Conservation (phyloP, 2,329 filamentous ascomycete genomes). For the Fusarium caatingaense region DNA sequence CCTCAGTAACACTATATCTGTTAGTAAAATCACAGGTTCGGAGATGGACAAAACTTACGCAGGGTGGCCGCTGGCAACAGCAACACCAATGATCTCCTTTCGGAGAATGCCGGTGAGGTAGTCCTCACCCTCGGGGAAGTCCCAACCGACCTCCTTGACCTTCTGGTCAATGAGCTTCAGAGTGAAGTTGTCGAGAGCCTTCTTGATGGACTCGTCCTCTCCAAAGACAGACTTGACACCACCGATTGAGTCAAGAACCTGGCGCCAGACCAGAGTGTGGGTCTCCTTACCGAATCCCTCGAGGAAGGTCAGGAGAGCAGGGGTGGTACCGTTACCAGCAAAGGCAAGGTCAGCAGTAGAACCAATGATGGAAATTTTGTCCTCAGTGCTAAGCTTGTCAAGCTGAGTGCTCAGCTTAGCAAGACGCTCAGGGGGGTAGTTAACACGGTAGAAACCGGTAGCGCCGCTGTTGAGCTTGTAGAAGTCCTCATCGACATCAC, state of each 20-base stretch:
- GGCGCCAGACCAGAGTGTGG: slow-evolving; percentile 90
- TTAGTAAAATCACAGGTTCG: slow-evolving; percentile 37
- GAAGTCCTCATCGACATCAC: slow-evolving; percentile 79
- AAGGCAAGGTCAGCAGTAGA: slow-evolving; percentile 91
- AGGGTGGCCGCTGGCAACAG: slow-evolving; percentile 81
- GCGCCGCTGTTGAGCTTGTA: slow-evolving; percentile 95
- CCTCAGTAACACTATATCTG: slow-evolving; percentile 68
- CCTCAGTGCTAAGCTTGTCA: slow-evolving; percentile 80
- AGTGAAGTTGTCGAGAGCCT: slow-evolving; percentile 81
- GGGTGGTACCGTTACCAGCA: slow-evolving; percentile 84
- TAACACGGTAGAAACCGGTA: slow-evolving; percentile 90
- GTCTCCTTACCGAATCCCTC: slow-evolving; percentile 85
- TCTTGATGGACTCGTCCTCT: slow-evolving; percentile 76
- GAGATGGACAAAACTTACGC: slow-evolving; percentile 62
- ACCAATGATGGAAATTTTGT: slow-evolving; percentile 92
- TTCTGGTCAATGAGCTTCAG: slow-evolving; percentile 80
- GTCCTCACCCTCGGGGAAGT: slow-evolving; percentile 80
- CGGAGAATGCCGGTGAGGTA: slow-evolving; percentile 86
- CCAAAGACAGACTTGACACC: slow-evolving; percentile 88
- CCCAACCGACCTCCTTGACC: slow-evolving; percentile 86
- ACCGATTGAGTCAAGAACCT: slow-evolving; percentile 80
- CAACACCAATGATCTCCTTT: slow-evolving; percentile 80
- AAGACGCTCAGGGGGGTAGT: slow-evolving; percentile 88
- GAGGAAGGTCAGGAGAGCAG: slow-evolving; percentile 83
- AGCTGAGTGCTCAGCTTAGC: slow-evolving; percentile 82